A percentile compares a stretch with the other conserved stretches of the same genome.
Conservation (phyloP, 208 protist species). For the Leishmania gerbilli region DNA sequence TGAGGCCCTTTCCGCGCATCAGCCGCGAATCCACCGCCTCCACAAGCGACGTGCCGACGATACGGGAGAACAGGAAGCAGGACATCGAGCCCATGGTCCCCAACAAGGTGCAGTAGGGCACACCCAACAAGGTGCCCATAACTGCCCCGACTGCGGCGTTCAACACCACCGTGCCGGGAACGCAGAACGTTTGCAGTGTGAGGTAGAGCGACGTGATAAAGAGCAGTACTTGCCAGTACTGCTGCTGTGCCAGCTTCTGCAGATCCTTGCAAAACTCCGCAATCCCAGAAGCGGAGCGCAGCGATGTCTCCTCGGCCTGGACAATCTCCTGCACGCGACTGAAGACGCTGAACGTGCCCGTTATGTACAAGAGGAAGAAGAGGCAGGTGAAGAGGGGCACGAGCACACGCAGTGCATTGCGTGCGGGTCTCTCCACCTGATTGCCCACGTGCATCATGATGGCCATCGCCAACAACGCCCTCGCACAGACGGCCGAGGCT, state of each 20-base stretch:
- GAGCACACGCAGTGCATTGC: conserved; percentile 17
- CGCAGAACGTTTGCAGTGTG: conserved; percentile 85
- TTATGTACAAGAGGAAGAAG: conserved; percentile 42
- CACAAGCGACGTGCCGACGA: conserved; percentile 50
- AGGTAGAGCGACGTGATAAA: conserved; percentile 61
- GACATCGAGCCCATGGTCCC: conserved; percentile 60
- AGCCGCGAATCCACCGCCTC: conserved; percentile 41
- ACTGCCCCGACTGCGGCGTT: conserved; percentile 82
- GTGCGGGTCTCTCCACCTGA: conserved; percentile 6
- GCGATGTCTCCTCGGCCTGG: conserved; percentile 27
- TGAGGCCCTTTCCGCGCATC: conserved; percentile 62
- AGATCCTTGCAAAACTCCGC: conserved; percentile 47
- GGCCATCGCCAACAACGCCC: conserved; percentile 13
- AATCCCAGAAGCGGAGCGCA: conserved; percentile 46
- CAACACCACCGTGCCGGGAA: conserved; percentile 88
- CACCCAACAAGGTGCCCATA: conserved; percentile 64
- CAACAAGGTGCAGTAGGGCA: conserved; percentile 65
- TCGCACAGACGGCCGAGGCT: neutral
- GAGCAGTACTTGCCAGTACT: conserved; percentile 46
- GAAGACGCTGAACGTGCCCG: conserved; percentile 40
- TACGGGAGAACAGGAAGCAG: conserved; percentile 52
- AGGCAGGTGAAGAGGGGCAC: conserved; percentile 27
- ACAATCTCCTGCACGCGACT: conserved; percentile 30
- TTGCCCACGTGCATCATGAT: conserved; percentile 29
- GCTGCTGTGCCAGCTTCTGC: conserved; percentile 34